Evolutionary conservation across 768 basidiomycete species (phyloP).

Genomic region (Russula emetica): DNA sequence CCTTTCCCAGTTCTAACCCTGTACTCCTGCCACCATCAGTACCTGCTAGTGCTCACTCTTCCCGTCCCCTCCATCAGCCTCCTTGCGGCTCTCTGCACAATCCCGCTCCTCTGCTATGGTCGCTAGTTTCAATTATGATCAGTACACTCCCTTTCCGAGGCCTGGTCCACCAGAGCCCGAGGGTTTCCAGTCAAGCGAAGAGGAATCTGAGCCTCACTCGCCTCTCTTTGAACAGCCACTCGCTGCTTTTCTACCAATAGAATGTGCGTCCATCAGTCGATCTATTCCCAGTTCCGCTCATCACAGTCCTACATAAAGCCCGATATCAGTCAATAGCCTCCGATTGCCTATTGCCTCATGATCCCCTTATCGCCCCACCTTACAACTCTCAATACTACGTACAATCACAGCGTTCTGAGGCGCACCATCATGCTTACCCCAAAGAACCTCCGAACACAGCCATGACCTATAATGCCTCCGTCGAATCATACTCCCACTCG

Average conservation of each 20-base stretch:
- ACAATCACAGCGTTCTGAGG: slow-evolving; percentile 25
- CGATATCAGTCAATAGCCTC: slow-evolving; percentile 46
- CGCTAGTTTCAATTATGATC: slow-evolving; percentile 49
- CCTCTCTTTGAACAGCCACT: slow-evolving; percentile 59
- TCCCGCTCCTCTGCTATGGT: slow-evolving; percentile 45
- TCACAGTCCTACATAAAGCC: slow-evolving; percentile 50
- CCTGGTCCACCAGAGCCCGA: slow-evolving; percentile 51
- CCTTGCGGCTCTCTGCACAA: slow-evolving; percentile 29
- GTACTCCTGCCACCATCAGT: slow-evolving; percentile 32
- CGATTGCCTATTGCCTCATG: slow-evolving; percentile 24
- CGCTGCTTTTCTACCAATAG: slow-evolving; percentile 33
- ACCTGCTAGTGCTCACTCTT: slow-evolving; percentile 34
- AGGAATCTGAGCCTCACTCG: slow-evolving; percentile 71
- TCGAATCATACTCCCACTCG: slow-evolving; percentile 23
- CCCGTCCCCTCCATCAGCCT: slow-evolving; percentile 29
- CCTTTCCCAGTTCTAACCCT: slow-evolving; percentile 29
- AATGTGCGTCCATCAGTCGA: slow-evolving; percentile 34
- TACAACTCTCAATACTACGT: slow-evolving; percentile 21
- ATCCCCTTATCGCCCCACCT: slow-evolving; percentile 25
- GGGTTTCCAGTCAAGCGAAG: slow-evolving; percentile 67
- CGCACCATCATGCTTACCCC: slow-evolving; percentile 18
- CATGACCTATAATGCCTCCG: slow-evolving; percentile 22
- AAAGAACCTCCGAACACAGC: slow-evolving; percentile 27
- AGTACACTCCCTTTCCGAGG: slow-evolving; percentile 54
- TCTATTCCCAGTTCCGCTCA: slow-evolving; percentile 21